A percentile compares a stretch with the other conserved stretches of the same genome.
Evolutionary conservation across 139 green algal species (phyloP).

Genomic region (Micromonas commoda): DNA sequence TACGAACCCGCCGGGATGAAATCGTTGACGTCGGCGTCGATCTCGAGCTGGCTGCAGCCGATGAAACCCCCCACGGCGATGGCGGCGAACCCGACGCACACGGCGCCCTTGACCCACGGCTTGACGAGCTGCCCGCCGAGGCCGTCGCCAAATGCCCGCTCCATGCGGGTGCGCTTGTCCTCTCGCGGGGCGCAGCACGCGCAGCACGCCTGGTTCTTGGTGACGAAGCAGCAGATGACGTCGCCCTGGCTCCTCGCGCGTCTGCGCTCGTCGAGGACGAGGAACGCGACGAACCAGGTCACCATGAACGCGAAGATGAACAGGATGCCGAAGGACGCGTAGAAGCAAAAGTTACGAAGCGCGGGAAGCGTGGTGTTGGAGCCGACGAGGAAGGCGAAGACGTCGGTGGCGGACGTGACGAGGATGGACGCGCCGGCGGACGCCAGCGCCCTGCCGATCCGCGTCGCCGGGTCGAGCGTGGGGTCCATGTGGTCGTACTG

Average conservation of each 20-base stretch:
- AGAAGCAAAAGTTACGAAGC: slow-evolving; percentile 45
- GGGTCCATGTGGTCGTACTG: slow-evolving; percentile 37
- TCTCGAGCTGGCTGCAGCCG: background rate
- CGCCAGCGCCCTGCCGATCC: slow-evolving; percentile 38
- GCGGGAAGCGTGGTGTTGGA: slow-evolving; percentile 46
- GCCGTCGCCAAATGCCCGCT: background rate
- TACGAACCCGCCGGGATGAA: slow-evolving; percentile 28
- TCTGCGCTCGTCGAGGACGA: slow-evolving; percentile 41
- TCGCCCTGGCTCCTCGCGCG: slow-evolving; percentile 23
- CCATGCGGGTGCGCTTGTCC: background rate
- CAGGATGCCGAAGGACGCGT: slow-evolving; percentile 45
- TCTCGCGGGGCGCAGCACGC: background rate
- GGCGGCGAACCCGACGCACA: background rate
- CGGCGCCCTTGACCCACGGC: background rate
- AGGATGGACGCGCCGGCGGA: slow-evolving; percentile 41
- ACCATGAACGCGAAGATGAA: slow-evolving; percentile 46
- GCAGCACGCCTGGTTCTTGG: background rate
- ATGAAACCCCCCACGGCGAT: background rate
- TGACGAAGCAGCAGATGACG: slow-evolving; percentile 16
- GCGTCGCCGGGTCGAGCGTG: slow-evolving; percentile 20
- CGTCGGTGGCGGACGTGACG: slow-evolving; percentile 45
- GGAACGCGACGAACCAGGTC: slow-evolving; percentile 45
- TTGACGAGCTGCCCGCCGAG: background rate
- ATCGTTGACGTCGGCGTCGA: slow-evolving; percentile 28
- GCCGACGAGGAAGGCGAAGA: slow-evolving; percentile 50